A percentile compares a stretch with the other conserved stretches of the same genome.
Evolutionary conservation across 257 asterid genomes (phyloP).

Genomic region (Ligustrum vulgare): DNA sequence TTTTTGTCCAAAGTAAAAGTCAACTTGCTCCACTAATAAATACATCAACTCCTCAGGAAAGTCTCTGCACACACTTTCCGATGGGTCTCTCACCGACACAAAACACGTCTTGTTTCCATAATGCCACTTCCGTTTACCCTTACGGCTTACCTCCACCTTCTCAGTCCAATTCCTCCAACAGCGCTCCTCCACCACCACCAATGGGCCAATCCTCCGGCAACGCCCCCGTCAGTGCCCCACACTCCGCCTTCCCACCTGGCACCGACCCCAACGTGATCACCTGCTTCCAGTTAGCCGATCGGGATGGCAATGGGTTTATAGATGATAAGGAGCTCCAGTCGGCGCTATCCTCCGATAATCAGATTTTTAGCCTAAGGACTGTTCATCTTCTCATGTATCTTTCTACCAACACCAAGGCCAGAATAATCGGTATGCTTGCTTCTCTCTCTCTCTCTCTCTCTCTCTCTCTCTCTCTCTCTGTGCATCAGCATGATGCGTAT

Average conservation of each 20-base stretch:
- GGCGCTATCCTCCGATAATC: slow-evolving; percentile 66
- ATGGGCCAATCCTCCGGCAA: no score
- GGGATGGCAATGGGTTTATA: slow-evolving; percentile 87
- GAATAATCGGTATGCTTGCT: slow-evolving; percentile 64
- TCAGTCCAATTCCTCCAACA: slow-evolving; percentile 22
- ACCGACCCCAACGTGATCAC: slow-evolving; percentile 80
- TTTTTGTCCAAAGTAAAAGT: no score
- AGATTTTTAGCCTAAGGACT: slow-evolving; percentile 80
- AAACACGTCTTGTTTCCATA: slow-evolving; percentile 55
- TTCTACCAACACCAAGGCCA: slow-evolving; percentile 69
- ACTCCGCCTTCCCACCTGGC: slow-evolving; percentile 89
- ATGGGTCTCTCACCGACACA: no score
- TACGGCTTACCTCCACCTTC: slow-evolving; percentile 41
- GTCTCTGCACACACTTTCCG: no score
- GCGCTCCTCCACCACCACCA: slow-evolving; percentile 8
- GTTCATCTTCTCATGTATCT: slow-evolving; percentile 88
- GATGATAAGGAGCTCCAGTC: slow-evolving; percentile 91
- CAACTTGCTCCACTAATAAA: no score
- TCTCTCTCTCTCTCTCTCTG: no score
- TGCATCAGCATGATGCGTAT: no score
- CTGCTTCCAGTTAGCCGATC: slow-evolving; percentile 82
- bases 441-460: no score
- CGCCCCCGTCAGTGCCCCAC: neutral
- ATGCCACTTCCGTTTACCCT: slow-evolving; percentile 48
- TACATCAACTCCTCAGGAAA: no score